Evolutionary conservation across 805 yeast species (phyloP), one percentile per base, ranked within the genome.

Genomic region (Candida corydali): DNA sequence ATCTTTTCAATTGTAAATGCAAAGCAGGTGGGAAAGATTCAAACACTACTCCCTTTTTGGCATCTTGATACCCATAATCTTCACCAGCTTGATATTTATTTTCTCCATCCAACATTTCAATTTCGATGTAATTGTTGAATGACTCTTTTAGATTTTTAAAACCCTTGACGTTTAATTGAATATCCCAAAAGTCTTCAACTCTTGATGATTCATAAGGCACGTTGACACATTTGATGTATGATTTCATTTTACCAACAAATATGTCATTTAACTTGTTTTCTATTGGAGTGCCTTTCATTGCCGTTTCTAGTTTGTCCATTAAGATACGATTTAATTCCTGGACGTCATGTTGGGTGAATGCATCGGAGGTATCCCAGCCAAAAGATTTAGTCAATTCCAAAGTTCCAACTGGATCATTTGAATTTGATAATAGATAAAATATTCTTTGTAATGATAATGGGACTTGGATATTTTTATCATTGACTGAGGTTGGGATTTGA

Each of bases 291-390:
- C 88, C 89, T 51, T 87, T 87, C 97, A 93, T 88, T 36, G 86
- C 84, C 3, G 79, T 70, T 57, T 93, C 99, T 29, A 93, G 70
- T 46, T 82, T 78, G 59, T 93, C 99, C 97, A 93, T 91, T 53
- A 93, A 70, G 26, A 93, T 88, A 49, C 99, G 80, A 56, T 89
- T 88, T 55, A 93, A 70, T 59, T 93, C 99, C 57, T 93, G 99
- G 11, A 93, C 97, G 57, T 93, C 99, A 61, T 93, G 98, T 61
- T 93, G 99, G 2, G 95, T 86, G 59, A 93, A 93, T 0, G 97
- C 95, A 48, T 93, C 98, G 5, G 82, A 81, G 8, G 86, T 75
- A 55, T 88, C 96, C 99, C 99, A 93, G 7, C 99, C 98, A 69
- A 93, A 93, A 0, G 97, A 82, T 41, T 78, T 76, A 0, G 98